These are phyloP conservation scores for Trifolium fragiferum DNA, from an alignment of 306 rosid species.

Conservation along the genomic window DNA sequence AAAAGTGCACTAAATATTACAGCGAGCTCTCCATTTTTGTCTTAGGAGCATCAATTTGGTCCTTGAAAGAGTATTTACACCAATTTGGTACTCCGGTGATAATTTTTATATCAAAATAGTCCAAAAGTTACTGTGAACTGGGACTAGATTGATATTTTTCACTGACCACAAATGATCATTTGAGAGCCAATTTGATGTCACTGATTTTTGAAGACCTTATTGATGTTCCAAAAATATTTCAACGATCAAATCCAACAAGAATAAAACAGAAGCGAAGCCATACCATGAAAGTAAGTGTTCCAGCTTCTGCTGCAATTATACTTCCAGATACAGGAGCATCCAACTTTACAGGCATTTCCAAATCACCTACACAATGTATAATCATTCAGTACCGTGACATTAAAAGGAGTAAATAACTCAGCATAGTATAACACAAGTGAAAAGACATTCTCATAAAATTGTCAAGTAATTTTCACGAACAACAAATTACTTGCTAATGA, in stretches of 20 bases:
- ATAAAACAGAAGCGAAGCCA: slow-evolving; percentile 20
- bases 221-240: neutral
- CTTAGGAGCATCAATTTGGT: neutral
- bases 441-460: slow-evolving; percentile 16
- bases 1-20: neutral
- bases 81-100: neutral
- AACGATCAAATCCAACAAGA: neutral
- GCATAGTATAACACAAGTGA: slow-evolving; percentile 14
- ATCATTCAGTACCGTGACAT: slow-evolving; percentile 34
- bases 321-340: slow-evolving; percentile 99
- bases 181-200: neutral
- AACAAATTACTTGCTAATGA: neutral
- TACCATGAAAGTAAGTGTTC: slow-evolving; percentile 94
- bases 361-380: slow-evolving; percentile 49
- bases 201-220: neutral
- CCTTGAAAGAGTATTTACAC: neutral
- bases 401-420: slow-evolving; percentile 9
- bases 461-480: slow-evolving; percentile 9
- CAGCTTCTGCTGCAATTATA: slow-evolving; percentile 92
- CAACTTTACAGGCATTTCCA: slow-evolving; percentile 67
- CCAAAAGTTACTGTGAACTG: neutral
- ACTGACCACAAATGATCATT: neutral
- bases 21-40: neutral
- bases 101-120: neutral
- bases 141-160: neutral